Conservation (phyloP, 1,284 basidiomycete genomes). For the Athelia psychrophila region DNA sequence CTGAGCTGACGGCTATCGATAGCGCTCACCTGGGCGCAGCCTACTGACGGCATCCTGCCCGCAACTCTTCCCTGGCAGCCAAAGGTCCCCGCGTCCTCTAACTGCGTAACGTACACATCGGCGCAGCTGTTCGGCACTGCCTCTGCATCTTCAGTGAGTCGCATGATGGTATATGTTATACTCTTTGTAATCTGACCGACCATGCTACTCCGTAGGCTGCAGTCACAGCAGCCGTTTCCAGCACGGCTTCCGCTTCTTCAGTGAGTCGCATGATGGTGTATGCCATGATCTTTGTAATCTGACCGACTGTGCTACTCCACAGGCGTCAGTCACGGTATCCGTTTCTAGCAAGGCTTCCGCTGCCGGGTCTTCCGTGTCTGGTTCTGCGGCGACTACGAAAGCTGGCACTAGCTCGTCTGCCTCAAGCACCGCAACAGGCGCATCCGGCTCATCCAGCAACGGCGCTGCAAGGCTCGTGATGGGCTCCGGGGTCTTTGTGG, state of each 20-base stretch:
- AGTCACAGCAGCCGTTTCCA: background rate
- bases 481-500: background rate
- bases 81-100: background rate
- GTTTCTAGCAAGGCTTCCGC: background rate
- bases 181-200: too few relatives aligned
- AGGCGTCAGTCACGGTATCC: background rate
- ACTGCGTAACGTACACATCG: constrained; percentile 2
- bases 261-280: too few relatives aligned
- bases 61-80: constrained; percentile 1
- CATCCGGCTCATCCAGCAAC: background rate
- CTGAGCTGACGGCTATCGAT: constrained; percentile 38
- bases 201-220: background rate
- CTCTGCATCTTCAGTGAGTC: background rate
- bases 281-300: too few relatives aligned
- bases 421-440: background rate
- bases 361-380: background rate
- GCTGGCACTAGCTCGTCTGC: background rate
- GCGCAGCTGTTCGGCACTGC: background rate
- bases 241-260: background rate
- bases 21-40: background rate
- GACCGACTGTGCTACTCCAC: background rate
- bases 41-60: background rate
- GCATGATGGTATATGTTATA: too few relatives aligned
- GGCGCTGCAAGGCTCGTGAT: background rate
- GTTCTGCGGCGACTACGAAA: background rate